phyloP scores from a whole-genome alignment of 208 protist species.

The Trypanosoma congolense region DNA sequence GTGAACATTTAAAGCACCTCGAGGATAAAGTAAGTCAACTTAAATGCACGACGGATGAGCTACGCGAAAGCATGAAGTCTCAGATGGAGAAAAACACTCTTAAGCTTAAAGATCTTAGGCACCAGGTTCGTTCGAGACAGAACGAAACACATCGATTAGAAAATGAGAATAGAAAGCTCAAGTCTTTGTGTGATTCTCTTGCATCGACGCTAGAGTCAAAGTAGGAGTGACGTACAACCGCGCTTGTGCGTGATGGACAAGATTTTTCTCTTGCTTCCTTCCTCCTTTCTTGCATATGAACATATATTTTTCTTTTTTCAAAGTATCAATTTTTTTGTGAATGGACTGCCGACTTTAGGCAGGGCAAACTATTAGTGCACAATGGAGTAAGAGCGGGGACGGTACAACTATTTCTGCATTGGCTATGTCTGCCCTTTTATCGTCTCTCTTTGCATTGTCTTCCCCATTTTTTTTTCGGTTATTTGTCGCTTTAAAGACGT shows the following conservation, averaged over 20 bases:
- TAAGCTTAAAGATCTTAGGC: constrained; percentile 50
- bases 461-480: too few relatives aligned
- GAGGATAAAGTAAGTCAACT: constrained; percentile 48
- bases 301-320: not conserved
- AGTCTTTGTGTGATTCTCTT: constrained; percentile 62
- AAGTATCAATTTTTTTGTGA: too few relatives aligned
- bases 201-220: constrained; percentile 31
- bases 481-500: too few relatives aligned
- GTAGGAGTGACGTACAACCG: constrained; percentile 4
- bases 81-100: constrained; percentile 47
- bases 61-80: constrained; percentile 43
- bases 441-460: too few relatives aligned
- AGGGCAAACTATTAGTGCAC: too few relatives aligned
- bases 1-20: constrained; percentile 54
- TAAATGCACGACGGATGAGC: constrained; percentile 38
- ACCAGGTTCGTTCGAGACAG: constrained; percentile 64
- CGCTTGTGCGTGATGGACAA: not conserved
- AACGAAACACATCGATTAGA: constrained; percentile 55
- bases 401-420: too few relatives aligned
- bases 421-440: too few relatives aligned
- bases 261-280: not conserved
- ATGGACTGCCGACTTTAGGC: too few relatives aligned
- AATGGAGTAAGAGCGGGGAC: too few relatives aligned
- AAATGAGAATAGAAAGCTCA: constrained; percentile 62
- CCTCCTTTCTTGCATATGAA: not conserved